A percentile compares a stretch with the other conserved stretches of the same genome.
Evolutionary conservation across 768 basidiomycete genomes (phyloP).

Genomic region (Lentinula aciculospora): DNA sequence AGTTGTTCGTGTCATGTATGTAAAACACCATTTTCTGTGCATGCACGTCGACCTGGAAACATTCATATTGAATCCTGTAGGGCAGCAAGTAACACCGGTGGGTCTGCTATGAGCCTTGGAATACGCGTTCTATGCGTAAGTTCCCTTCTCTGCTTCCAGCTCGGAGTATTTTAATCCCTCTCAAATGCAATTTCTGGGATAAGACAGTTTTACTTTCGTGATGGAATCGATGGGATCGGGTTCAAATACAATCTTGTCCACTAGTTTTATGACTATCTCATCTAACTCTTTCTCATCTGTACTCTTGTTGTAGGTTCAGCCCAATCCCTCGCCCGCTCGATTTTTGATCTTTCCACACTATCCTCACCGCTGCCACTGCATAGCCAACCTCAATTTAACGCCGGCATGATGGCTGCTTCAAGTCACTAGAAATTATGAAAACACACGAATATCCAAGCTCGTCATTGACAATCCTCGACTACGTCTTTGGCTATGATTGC

Average conservation of each 20-base stretch:
- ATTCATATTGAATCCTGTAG: slow-evolving; percentile 9
- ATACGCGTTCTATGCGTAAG: slow-evolving; percentile 53
- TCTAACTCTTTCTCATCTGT: not conserved
- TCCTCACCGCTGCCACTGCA: slow-evolving; percentile 32
- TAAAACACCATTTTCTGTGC: not conserved
- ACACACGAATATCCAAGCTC: slow-evolving; percentile 30
- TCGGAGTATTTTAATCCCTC: not conserved
- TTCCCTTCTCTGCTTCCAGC: slow-evolving; percentile 5
- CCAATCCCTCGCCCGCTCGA: slow-evolving; percentile 35
- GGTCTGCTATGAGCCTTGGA: slow-evolving; percentile 65
- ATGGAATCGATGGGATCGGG: slow-evolving; percentile 61
- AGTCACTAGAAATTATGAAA: slow-evolving; percentile 29
- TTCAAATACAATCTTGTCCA: slow-evolving; percentile 60
- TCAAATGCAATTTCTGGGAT: not conserved
- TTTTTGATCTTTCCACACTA: slow-evolving; percentile 35
- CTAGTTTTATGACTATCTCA: not conserved
- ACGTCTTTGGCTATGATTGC: slow-evolving; percentile 34
- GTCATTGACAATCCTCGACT: slow-evolving; percentile 28
- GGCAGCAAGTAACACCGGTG: slow-evolving; percentile 19
- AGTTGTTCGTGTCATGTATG: slow-evolving; percentile 38
- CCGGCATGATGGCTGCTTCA: slow-evolving; percentile 33
- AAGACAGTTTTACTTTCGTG: slow-evolving; percentile 53
- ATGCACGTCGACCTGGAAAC: slow-evolving; percentile 1
- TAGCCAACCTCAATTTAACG: slow-evolving; percentile 39
- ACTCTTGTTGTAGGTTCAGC: slow-evolving; percentile 31